These are phyloP conservation scores for Flaveria bidentis DNA, from an alignment of 129 eudicot species.

Conservation along the genomic window DNA sequence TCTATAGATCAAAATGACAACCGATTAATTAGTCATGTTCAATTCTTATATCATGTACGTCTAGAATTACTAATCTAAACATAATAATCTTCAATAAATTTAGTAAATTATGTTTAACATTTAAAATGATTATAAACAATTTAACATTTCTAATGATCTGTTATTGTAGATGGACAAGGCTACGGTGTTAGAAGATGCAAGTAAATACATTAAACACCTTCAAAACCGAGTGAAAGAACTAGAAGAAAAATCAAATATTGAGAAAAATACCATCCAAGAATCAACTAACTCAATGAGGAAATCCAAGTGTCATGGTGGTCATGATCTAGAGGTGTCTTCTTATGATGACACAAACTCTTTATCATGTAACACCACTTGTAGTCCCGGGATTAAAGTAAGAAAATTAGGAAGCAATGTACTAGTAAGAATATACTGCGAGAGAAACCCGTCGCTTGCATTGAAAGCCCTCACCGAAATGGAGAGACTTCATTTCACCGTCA, in stretches of 20 bases:
- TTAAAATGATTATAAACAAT: not conserved
- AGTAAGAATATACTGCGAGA: slow-evolving; percentile 30
- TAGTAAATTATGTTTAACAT: not conserved
- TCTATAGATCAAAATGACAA: not conserved
- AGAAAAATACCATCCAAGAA: not conserved
- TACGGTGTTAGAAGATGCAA: slow-evolving; percentile 37
- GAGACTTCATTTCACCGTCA: slow-evolving; percentile 30
- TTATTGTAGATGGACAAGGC: slow-evolving; percentile 37
- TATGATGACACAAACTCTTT: slow-evolving; percentile 10
- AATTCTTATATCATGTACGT: not conserved
- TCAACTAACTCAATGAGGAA: slow-evolving; percentile 17
- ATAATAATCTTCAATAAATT: not conserved
- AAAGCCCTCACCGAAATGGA: slow-evolving; percentile 35
- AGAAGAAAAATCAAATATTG: slow-evolving; percentile 13
- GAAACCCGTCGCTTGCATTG: slow-evolving; percentile 17
- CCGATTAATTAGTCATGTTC: not conserved
- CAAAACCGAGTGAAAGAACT: slow-evolving; percentile 40
- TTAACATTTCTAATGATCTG: not conserved
- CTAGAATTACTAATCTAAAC: not conserved
- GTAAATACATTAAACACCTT: slow-evolving; percentile 34
- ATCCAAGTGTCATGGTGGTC: slow-evolving; percentile 16
- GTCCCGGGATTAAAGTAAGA: slow-evolving; percentile 32
- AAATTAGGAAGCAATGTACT: slow-evolving; percentile 28
- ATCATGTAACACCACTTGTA: not conserved
- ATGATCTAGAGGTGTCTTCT: slow-evolving; percentile 29